Conservation (phyloP, 2,329 filamentous ascomycete species). For the Cladophialophora immunda region DNA sequence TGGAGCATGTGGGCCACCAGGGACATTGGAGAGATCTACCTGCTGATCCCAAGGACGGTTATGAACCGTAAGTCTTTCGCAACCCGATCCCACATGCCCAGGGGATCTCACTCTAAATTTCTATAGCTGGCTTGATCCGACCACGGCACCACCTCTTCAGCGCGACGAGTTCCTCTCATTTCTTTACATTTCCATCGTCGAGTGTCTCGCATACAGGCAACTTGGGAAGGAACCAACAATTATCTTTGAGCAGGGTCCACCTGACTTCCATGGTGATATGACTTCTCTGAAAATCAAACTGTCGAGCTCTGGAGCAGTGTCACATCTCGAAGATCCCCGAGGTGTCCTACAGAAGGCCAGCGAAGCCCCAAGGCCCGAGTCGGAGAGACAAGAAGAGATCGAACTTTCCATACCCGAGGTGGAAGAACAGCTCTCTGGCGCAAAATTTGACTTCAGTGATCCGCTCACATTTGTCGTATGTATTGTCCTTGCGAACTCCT, state of each 20-base stretch:
- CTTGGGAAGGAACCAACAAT: conserved; percentile 1
- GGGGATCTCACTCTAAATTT: conserved; percentile 45
- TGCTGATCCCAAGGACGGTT: conserved; percentile 49
- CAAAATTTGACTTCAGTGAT: conserved; percentile 64
- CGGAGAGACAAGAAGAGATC: conserved; percentile 32
- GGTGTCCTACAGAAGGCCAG: conserved; percentile 11
- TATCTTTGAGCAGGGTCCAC: conserved; percentile 9
- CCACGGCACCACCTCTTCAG: conserved; percentile 28
- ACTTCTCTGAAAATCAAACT: conserved; percentile 23
- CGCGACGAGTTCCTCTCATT: conserved; percentile 41
- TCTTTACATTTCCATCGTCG: conserved; percentile 30
- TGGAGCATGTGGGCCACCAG: conserved; percentile 64
- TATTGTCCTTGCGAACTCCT: conserved; percentile 34
- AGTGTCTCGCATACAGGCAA: conserved; percentile 21
- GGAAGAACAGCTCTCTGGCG: conserved; percentile 47
- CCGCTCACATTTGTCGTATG: conserved; percentile 74
- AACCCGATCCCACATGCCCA: conserved; percentile 43
- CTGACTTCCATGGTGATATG: conserved; percentile 12
- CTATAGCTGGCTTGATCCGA: conserved; percentile 51
- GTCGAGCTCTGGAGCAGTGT: conserved; percentile 20
- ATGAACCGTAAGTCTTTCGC: conserved; percentile 50
- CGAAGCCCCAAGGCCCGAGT: conserved; percentile 3
- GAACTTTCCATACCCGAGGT: conserved; percentile 42
- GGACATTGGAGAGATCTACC: conserved; percentile 51
- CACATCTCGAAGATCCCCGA: conserved; percentile 24